Evolutionary conservation across 2,329 filamentous ascomycete species (phyloP).

Genomic region (Fusarium phyllophilum): DNA sequence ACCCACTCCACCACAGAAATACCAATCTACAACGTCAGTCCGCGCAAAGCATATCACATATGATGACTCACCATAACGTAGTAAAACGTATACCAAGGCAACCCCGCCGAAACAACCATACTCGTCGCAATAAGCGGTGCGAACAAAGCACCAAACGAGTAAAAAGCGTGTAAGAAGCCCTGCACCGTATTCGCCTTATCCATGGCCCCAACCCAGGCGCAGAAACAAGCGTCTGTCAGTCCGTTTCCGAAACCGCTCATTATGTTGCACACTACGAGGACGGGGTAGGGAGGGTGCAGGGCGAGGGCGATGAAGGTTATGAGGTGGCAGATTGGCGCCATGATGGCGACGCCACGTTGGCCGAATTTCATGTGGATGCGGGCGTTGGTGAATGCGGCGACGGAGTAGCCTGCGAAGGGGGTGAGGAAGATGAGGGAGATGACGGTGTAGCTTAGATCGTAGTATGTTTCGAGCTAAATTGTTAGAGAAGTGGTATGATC

Average conservation of each 20-base stretch:
- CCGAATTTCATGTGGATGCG: slow-evolving; percentile 68
- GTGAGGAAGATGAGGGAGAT: slow-evolving; percentile 73
- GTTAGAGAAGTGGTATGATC: neutral
- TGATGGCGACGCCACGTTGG: slow-evolving; percentile 72
- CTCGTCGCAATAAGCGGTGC: slow-evolving; percentile 73
- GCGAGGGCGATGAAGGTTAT: slow-evolving; percentile 69
- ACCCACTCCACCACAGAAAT: slow-evolving; percentile 66
- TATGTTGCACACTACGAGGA: slow-evolving; percentile 69
- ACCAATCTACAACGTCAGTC: slow-evolving; percentile 47
- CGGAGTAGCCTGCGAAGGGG: slow-evolving; percentile 70
- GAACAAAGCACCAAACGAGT: slow-evolving; percentile 72
- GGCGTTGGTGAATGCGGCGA: slow-evolving; percentile 70
- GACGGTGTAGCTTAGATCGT: slow-evolving; percentile 66
- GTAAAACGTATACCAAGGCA: slow-evolving; percentile 76
- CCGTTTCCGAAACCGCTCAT: slow-evolving; percentile 76
- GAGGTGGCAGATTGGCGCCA: slow-evolving; percentile 70
- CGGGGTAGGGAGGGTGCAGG: slow-evolving; percentile 72
- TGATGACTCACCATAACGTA: slow-evolving; percentile 71
- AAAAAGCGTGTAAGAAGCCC: slow-evolving; percentile 72
- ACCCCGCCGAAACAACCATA: slow-evolving; percentile 67
- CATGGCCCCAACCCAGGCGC: slow-evolving; percentile 69
- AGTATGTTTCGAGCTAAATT: slow-evolving; percentile 67
- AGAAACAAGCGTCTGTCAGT: slow-evolving; percentile 63
- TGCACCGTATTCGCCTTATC: slow-evolving; percentile 73
- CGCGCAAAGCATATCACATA: neutral